A percentile compares a stretch with the other conserved stretches of the same genome.
Evolutionary conservation across 352 stramenopile species (phyloP).

Genomic region (Ophiocytium majus): DNA sequence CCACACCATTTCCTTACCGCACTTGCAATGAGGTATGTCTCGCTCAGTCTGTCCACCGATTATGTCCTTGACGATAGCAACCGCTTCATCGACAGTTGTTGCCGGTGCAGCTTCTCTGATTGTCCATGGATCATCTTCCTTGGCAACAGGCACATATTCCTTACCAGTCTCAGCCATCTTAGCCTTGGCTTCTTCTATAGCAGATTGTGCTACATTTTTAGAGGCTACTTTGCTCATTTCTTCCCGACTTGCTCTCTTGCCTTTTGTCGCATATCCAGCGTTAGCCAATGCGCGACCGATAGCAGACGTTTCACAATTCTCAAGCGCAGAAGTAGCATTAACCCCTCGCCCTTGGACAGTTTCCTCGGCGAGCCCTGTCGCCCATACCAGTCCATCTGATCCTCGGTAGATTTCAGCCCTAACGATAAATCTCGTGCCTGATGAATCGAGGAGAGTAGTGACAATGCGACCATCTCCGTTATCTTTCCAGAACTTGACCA

Average conservation of each 20-base stretch:
- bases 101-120: background rate
- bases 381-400: background rate
- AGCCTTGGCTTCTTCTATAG: constrained; percentile 1
- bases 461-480: background rate
- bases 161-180: background rate
- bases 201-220: background rate
- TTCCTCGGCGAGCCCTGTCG: background rate
- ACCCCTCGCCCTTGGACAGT: background rate
- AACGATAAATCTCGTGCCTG: background rate
- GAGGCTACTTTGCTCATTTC: background rate
- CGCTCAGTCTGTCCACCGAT: background rate
- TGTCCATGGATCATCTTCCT: constrained; percentile 16
- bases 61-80: background rate
- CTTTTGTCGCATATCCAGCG: constrained; percentile 11
- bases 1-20: constrained; percentile 4
- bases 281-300: constrained; percentile 1
- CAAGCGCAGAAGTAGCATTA: background rate
- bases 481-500: constrained; percentile 13
- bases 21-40: background rate
- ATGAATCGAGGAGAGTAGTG: background rate
- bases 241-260: constrained; percentile 10
- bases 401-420: background rate
- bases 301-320: constrained; percentile 6
- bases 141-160: background rate
- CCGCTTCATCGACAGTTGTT: background rate